Evolutionary conservation across 164 flowering plant species (phyloP).

Genomic region (Kalanchoe fedtschenkoi): DNA sequence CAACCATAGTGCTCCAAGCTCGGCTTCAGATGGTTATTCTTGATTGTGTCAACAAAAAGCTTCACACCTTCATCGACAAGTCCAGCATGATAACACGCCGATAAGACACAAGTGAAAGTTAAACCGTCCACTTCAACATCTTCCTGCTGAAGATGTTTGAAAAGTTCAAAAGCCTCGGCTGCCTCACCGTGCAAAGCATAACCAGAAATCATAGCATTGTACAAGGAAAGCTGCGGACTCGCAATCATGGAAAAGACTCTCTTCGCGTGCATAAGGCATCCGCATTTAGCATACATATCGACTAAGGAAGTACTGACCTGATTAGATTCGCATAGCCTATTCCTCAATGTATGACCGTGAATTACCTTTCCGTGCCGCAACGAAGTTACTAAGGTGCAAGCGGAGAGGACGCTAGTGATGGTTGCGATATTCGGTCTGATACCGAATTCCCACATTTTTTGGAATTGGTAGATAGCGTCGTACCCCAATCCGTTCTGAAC

Average conservation of each 20-base stretch:
- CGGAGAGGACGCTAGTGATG: slow-evolving; percentile 35
- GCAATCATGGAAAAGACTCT: slow-evolving; percentile 27
- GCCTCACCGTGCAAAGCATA: slow-evolving; percentile 48
- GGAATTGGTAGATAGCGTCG: slow-evolving; percentile 32
- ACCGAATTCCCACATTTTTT: slow-evolving; percentile 45
- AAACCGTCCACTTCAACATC: slow-evolving; percentile 34
- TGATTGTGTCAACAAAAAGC: slow-evolving; percentile 29
- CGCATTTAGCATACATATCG: slow-evolving; percentile 69
- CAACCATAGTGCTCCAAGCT: slow-evolving; percentile 53
- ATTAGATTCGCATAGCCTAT: slow-evolving; percentile 13
- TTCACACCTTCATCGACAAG: slow-evolving; percentile 38
- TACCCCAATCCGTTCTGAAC: slow-evolving; percentile 38
- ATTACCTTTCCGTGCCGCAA: slow-evolving; percentile 37
- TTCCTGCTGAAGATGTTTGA: slow-evolving; percentile 21
- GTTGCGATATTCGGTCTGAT: slow-evolving; percentile 29
- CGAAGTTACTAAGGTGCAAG: slow-evolving; percentile 31
- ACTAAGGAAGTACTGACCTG: slow-evolving; percentile 36
- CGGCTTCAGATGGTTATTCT: slow-evolving; percentile 25
- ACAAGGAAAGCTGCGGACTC: slow-evolving; percentile 34
- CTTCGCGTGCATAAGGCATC: slow-evolving; percentile 29
- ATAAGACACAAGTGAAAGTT: slow-evolving; percentile 44
- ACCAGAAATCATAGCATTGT: slow-evolving; percentile 47
- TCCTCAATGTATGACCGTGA: slow-evolving; percentile 37
- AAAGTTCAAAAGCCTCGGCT: slow-evolving; percentile 32
- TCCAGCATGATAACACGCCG: slow-evolving; percentile 55